Percentiles rank a stretch among this genome's conserved stretches.
Evolutionary conservation across 805 yeast genomes (phyloP).

Genomic region (Pichia thaimueangensis): DNA sequence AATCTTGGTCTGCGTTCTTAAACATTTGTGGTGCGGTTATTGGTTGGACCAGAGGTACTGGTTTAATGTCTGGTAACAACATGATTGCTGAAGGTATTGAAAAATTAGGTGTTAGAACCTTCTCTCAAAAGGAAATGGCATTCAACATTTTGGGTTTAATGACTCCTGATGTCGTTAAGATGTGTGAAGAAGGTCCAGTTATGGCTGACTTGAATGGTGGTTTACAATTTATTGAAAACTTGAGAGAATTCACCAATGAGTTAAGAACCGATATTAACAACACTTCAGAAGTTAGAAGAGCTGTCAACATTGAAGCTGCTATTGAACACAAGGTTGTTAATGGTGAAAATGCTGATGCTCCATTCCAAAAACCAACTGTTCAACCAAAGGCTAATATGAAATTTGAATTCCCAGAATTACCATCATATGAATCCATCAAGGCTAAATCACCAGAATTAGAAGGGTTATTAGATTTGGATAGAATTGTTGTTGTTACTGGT

Average conservation of each 20-base stretch:
- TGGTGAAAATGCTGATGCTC: conserved; percentile 84
- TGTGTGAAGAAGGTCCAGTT: conserved; percentile 91
- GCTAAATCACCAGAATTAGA: conserved; percentile 65
- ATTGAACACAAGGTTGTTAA: conserved; percentile 79
- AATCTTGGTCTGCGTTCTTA: conserved; percentile 90
- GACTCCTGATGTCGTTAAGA: conserved; percentile 75
- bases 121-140: conserved; percentile 99
- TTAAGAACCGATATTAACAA: conserved; percentile 73
- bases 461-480: conserved; percentile 88
- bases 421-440: conserved; percentile 69
- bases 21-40: conserved; percentile 97
- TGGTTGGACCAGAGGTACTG: conserved; percentile 99
- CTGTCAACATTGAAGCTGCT: conserved; percentile 89
- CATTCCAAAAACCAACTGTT: conserved; percentile 68
- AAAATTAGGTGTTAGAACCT: conserved; percentile 91
- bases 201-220: conserved; percentile 99
- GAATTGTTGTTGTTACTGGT: conserved; percentile 93
- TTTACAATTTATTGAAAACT: conserved; percentile 84
- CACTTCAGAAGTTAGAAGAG: conserved; percentile 88
- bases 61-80: conserved; percentile 96
- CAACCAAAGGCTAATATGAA: conserved; percentile 94
- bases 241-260: conserved; percentile 77
- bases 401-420: conserved; percentile 86
- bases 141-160: conserved; percentile 93
- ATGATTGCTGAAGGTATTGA: conserved; percentile 97